These are phyloP conservation scores for Picea abies DNA, from an alignment of 83 land plant species.

Conservation along the genomic window DNA sequence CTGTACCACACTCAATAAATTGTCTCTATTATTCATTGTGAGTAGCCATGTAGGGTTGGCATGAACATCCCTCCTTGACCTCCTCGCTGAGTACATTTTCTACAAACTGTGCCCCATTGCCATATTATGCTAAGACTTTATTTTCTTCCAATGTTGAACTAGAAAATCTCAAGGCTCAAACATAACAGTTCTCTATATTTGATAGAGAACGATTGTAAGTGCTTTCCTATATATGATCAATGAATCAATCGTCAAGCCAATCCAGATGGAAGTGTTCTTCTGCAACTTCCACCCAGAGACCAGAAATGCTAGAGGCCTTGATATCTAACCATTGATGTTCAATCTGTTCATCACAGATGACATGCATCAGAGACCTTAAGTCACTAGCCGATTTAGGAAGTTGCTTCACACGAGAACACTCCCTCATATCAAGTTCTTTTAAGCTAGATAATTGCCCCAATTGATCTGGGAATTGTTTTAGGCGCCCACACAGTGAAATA, in stretches of 20 bases:
- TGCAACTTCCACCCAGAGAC: neutral
- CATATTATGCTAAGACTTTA: too few relatives aligned
- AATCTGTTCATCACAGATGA: constrained; percentile 57
- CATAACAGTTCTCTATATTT: too few relatives aligned
- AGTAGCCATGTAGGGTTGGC: too few relatives aligned
- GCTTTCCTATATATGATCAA: too few relatives aligned
- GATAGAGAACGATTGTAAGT: too few relatives aligned
- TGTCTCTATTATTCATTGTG: too few relatives aligned
- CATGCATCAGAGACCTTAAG: constrained; percentile 34
- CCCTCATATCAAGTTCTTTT: constrained; percentile 69
- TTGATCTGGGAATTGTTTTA: constrained; percentile 43
- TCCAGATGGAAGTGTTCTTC: constrained; percentile 1
- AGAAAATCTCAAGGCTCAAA: too few relatives aligned
- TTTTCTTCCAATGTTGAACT: too few relatives aligned
- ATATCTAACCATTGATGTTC: constrained; percentile 33
- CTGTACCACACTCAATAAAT: too few relatives aligned
- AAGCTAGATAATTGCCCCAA: constrained; percentile 31
- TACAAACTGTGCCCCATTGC: too few relatives aligned
- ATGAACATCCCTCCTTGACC: too few relatives aligned
- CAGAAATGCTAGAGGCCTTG: neutral
- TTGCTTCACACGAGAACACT: constrained; percentile 37
- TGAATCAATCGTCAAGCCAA: constrained; percentile 10
- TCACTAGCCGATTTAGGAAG: constrained; percentile 34
- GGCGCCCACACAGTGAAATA: constrained; percentile 49
- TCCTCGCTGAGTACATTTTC: too few relatives aligned